Evolutionary conservation across 1,284 basidiomycete genomes (phyloP).

Genomic region (Ceratobasidium sp.): DNA sequence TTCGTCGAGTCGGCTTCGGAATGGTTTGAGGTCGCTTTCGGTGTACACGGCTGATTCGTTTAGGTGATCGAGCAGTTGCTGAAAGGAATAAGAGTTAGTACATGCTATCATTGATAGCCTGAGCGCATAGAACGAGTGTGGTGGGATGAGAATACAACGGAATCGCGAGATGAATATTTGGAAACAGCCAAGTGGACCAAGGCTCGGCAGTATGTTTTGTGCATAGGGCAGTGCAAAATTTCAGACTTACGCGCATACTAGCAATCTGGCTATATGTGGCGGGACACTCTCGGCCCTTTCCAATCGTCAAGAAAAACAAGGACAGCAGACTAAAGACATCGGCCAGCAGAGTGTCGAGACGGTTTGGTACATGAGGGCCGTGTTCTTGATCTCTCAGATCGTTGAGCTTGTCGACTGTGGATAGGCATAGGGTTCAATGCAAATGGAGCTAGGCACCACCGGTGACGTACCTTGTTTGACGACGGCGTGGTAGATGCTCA

Average conservation of each 20-base stretch:
- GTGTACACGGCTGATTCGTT: slow-evolving; percentile 94
- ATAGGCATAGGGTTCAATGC: neutral
- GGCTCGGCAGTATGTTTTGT: neutral
- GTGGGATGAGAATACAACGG: neutral
- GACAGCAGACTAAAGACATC: slow-evolving; percentile 92
- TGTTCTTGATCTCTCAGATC: slow-evolving; percentile 81
- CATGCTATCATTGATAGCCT: neutral
- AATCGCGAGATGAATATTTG: neutral
- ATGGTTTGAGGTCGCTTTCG: slow-evolving; percentile 85
- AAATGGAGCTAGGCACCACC: neutral
- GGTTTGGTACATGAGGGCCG: slow-evolving; percentile 76
- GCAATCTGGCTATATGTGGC: slow-evolving; percentile 94
- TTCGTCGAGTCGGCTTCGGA: slow-evolving; percentile 78
- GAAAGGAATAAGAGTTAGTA: slow-evolving; percentile 42
- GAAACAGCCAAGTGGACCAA: neutral
- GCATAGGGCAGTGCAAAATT: neutral
- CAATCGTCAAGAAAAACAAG: slow-evolving; percentile 92
- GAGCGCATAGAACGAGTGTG: slow-evolving; percentile 5
- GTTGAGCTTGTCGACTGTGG: slow-evolving; percentile 61
- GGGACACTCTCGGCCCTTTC: slow-evolving; percentile 89
- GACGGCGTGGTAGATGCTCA: slow-evolving; percentile 90
- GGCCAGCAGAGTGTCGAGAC: slow-evolving; percentile 89
- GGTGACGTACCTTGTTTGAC: slow-evolving; percentile 84
- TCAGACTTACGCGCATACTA: slow-evolving; percentile 82
- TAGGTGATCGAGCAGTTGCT: slow-evolving; percentile 95